Conservation (phyloP, 768 basidiomycete genomes). For the Hypholoma fasciculare region DNA sequence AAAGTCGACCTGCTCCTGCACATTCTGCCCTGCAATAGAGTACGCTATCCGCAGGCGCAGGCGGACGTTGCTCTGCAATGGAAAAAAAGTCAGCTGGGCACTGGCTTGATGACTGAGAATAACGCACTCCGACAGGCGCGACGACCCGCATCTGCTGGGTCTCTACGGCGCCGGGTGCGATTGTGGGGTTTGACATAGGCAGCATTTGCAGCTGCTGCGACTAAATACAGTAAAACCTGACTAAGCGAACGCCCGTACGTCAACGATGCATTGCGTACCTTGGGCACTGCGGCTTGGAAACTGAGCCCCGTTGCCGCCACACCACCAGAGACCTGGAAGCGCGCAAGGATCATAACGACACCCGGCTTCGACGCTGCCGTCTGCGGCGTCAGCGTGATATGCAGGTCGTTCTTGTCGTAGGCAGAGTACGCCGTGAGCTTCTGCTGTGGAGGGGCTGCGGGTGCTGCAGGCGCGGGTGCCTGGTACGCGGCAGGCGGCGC, state of each 20-base stretch:
- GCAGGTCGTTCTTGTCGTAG: constrained; percentile 90
- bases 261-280: constrained; percentile 44
- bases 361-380: constrained; percentile 81
- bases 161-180: constrained; percentile 78
- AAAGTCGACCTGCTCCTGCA: constrained; percentile 96
- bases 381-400: constrained; percentile 88
- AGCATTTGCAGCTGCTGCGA: constrained; percentile 98
- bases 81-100: constrained; percentile 4
- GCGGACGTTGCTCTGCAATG: constrained; percentile 71
- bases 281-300: constrained; percentile 98
- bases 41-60: constrained; percentile 88
- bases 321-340: constrained; percentile 71
- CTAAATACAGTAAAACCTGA: constrained; percentile 36
- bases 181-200: constrained; percentile 87
- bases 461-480: constrained; percentile 22
- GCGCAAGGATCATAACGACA: constrained; percentile 85
- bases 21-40: constrained; percentile 60
- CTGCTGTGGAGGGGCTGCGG: constrained; percentile 38
- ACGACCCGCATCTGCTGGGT: constrained; percentile 95
- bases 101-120: background rate
- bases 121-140: constrained; percentile 82
- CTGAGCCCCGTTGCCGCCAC: constrained; percentile 63
- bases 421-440: constrained; percentile 76
- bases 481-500: constrained; percentile 14
- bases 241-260: background rate